These are phyloP conservation scores for Hemileia vastatrix DNA, from an alignment of 1,284 basidiomycete species.

Conservation along the genomic window DNA sequence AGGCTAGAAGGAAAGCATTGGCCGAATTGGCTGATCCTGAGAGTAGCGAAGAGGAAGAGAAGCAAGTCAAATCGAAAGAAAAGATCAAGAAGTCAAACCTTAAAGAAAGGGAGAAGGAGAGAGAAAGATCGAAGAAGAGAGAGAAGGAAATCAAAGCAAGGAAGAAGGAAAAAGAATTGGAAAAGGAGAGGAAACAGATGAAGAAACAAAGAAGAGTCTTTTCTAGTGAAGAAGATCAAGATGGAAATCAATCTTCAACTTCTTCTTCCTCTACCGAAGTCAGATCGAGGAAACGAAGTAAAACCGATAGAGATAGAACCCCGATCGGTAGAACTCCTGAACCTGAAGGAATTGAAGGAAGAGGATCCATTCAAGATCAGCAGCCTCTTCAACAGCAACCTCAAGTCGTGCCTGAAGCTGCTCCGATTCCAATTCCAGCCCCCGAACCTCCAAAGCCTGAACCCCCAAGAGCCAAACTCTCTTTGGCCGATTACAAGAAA, in stretches of 20 bases:
- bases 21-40: background rate
- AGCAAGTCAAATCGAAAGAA: background rate
- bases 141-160: too few species aligned
- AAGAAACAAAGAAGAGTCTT: background rate
- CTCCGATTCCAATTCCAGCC: background rate
- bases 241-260: background rate
- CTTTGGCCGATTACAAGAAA: slow-evolving; percentile 41
- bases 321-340: background rate
- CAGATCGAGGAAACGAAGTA: background rate
- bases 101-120: slow-evolving; percentile 9
- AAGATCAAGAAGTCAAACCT: slow-evolving; percentile 3
- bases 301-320: background rate
- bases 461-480: slow-evolving; percentile 35
- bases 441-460: slow-evolving; percentile 22
- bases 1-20: slow-evolving; percentile 3
- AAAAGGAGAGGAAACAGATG: too few species aligned
- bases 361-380: background rate
- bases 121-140: too few species aligned
- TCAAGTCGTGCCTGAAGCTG: background rate
- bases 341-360: background rate
- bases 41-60: background rate
- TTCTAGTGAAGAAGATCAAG: background rate
- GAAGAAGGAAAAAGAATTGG: too few species aligned
- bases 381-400: background rate
- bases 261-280: background rate